Evolutionary conservation across 1,284 basidiomycete species (phyloP), one percentile per base, ranked within the genome.

Genomic region (Ceratorhiza oryzae-sativae): DNA sequence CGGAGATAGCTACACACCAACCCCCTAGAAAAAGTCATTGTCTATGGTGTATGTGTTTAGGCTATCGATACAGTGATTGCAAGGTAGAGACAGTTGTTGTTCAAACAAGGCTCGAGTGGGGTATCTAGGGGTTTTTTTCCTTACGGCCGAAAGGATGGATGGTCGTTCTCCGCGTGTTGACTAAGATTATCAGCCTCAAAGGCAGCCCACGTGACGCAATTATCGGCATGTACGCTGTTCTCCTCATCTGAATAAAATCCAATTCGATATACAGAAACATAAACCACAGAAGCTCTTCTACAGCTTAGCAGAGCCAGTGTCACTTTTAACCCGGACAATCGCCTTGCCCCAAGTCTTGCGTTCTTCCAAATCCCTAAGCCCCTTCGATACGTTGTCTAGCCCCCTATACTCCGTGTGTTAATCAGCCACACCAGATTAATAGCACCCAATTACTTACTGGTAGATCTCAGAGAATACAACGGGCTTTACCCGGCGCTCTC

Each of bases 301-400:
- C 30, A 77, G 59, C 71, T 76, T 77, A 15, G 76, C 74, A 34
- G 65, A 36, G 30, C 41, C 53, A 13, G 75, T 77, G 32, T 86
- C 84, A 34, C 85, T 81, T 71, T 84, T 84, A 41, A 98, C 80
- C 45, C 84, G 84, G 0, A 94, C 86, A 23, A 97, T 83, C 0
- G 86, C 92, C 80, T 98, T 98, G 0, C 96, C 97, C 93, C 94
- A 98, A 1, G 95, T 97, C 82, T 94, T 88, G 72, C 97, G 84
- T 67, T 85, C 84, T 0, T 82, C 89, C 12, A 98, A 82, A 3
- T 87, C 87, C 39, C 83, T 83, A 12, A 98, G 83, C 0, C 94
- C 96, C 0, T 87, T 85, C 9, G 82, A 80, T 4, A 91, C 78
- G 27, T 80, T 80, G 23, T 88, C 87, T 4, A 93, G 78, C 0